Evolutionary conservation across 768 basidiomycete species (phyloP).

Genomic region (Mycena indigotica): DNA sequence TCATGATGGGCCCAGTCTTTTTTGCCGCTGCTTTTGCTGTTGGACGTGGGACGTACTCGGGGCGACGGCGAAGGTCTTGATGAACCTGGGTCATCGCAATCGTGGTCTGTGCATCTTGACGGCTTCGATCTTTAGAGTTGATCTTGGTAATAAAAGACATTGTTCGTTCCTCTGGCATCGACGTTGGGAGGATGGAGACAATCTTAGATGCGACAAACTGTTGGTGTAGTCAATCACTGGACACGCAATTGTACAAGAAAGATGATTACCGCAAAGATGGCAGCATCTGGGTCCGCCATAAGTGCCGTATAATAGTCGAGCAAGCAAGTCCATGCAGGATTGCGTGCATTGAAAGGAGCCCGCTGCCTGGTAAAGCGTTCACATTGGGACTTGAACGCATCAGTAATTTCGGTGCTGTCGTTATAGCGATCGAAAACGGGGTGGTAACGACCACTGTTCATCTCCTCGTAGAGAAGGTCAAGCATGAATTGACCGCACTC

Average conservation of each 20-base stretch:
- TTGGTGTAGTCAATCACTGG: background rate
- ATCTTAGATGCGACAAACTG: constrained; percentile 4
- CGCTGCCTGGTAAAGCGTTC: background rate
- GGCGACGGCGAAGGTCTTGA: background rate
- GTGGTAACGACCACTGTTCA: background rate
- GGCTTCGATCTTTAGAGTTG: background rate
- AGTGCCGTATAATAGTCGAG: background rate
- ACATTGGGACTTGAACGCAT: background rate
- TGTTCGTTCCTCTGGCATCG: constrained; percentile 5
- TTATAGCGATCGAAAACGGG: background rate
- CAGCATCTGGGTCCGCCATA: background rate
- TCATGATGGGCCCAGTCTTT: background rate
- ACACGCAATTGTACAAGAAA: background rate
- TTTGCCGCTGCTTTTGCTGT: background rate
- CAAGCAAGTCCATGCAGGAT: background rate
- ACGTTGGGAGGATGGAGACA: background rate
- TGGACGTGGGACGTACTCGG: background rate
- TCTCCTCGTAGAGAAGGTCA: background rate
- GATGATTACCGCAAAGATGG: background rate
- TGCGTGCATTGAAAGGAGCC: background rate
- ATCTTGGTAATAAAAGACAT: background rate
- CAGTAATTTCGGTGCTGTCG: background rate
- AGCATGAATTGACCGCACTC: background rate
- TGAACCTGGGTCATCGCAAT: background rate
- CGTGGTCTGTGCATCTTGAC: background rate